These are phyloP conservation scores for Aureobasidium mangrovei DNA, from an alignment of 2,329 filamentous ascomycete species.

Conservation along the genomic window DNA sequence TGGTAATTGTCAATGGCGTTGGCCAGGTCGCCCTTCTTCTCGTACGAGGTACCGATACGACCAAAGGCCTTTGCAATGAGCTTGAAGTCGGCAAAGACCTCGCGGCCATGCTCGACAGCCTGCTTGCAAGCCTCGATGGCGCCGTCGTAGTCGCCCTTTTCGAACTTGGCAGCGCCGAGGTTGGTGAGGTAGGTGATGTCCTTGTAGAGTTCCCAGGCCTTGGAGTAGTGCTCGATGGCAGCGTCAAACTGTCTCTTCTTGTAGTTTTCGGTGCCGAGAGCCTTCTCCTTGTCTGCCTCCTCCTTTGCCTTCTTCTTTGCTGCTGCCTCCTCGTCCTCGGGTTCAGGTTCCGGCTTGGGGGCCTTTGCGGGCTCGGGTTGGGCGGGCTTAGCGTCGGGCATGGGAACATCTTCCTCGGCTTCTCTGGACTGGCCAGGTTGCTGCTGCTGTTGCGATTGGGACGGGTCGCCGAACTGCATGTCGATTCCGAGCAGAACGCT, in stretches of 20 bases:
- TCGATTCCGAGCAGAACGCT: conserved; percentile 90
- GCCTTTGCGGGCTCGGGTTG: conserved; percentile 50
- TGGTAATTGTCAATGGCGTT: conserved; percentile 85
- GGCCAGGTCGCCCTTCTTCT: conserved; percentile 73
- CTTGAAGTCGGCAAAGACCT: conserved; percentile 93
- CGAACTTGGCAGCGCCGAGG: conserved; percentile 83
- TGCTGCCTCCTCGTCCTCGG: conserved; percentile 70
- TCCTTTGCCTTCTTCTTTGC: conserved; percentile 87
- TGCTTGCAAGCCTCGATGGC: conserved; percentile 79
- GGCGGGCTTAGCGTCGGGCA: conserved; percentile 56
- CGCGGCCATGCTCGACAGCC: conserved; percentile 82
- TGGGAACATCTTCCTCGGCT: conserved; percentile 63
- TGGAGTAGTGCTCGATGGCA: conserved; percentile 87
- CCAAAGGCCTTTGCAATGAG: conserved; percentile 95
- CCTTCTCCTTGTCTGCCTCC: conserved; percentile 90
- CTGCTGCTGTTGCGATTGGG: conserved; percentile 30
- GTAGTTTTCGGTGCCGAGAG: conserved; percentile 85
- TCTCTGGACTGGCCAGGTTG: conserved; percentile 32
- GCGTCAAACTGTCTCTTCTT: conserved; percentile 97
- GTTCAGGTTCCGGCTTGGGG: conserved; percentile 56
- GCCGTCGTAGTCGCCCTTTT: conserved; percentile 88
- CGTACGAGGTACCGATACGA: conserved; percentile 86
- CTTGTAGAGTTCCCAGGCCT: conserved; percentile 90
- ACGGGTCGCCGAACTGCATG: conserved; percentile 60
- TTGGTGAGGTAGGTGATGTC: conserved; percentile 98